Evolutionary conservation across 164 flowering plant species (phyloP).

Genomic region (Vitis cinerea): DNA sequence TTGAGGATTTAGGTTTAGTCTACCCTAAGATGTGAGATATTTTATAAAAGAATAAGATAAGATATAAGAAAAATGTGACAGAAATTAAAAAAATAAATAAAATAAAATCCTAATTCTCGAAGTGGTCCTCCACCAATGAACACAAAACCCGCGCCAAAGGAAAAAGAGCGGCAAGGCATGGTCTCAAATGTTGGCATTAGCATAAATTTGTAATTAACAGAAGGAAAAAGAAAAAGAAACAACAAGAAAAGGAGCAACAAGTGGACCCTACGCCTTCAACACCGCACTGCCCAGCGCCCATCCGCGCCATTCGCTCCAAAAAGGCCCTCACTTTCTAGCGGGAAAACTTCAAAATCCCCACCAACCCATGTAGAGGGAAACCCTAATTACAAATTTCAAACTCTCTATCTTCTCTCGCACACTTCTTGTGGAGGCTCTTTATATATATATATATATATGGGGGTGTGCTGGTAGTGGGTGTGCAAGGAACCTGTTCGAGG

Average conservation of each 20-base stretch:
- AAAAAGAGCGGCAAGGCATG: not conserved
- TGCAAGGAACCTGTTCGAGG: constrained; percentile 37
- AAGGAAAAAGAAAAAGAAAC: not conserved
- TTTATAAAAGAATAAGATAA: not conserved
- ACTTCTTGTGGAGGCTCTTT: too few relatives aligned
- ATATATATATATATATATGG: too few relatives aligned
- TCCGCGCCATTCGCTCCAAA: too few relatives aligned
- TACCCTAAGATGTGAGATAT: too few relatives aligned
- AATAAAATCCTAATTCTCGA: not conserved
- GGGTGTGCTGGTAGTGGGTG: not conserved
- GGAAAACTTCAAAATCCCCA: constrained; percentile 15
- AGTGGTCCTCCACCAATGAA: not conserved
- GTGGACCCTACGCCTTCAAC: too few relatives aligned
- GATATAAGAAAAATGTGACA: not conserved
- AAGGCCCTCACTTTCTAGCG: constrained; percentile 15
- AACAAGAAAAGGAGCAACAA: too few relatives aligned
- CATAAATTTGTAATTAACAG: too few relatives aligned
- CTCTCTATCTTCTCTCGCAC: constrained; percentile 1
- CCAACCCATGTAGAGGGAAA: not conserved
- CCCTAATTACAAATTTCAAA: constrained; percentile 13
- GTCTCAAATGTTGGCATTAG: too few relatives aligned
- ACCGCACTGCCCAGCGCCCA: too few relatives aligned
- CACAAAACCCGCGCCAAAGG: not conserved
- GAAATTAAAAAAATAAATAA: not conserved
- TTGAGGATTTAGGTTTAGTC: too few relatives aligned